Evolutionary conservation across 148 eudicot species (phyloP).

Genomic region (Fagopyrum tataricum): DNA sequence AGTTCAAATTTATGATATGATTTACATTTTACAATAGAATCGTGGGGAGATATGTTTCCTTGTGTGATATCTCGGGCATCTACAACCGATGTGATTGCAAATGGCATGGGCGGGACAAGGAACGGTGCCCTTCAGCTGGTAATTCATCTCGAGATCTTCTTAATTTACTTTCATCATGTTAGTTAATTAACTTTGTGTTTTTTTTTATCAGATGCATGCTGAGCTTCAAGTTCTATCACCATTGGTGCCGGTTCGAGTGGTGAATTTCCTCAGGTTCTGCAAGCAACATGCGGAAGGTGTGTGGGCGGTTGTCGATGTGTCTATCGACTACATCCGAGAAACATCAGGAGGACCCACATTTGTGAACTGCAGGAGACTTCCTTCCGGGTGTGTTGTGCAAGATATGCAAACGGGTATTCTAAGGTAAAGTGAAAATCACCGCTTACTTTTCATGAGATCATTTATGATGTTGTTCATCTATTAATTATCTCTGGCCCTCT

Average conservation of each 20-base stretch:
- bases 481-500: conserved; percentile 17
- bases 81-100: conserved; percentile 37
- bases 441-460: conserved; percentile 21
- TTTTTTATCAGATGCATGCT: conserved; percentile 25
- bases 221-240: conserved; percentile 48
- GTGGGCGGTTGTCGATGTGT: conserved; percentile 83
- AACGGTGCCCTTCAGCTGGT: conserved; percentile 76
- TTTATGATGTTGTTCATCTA: neutral
- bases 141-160: conserved; percentile 12
- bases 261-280: conserved; percentile 62
- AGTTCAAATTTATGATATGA: neutral
- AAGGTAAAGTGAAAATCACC: conserved; percentile 92
- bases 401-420: conserved; percentile 65
- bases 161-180: neutral
- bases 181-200: neutral
- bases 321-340: conserved; percentile 66
- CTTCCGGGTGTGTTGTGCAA: conserved; percentile 78
- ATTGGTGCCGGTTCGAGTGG: conserved; percentile 54
- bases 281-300: conserved; percentile 56
- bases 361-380: conserved; percentile 54
- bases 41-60: conserved; percentile 72
- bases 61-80: conserved; percentile 43
- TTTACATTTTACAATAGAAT: conserved; percentile 29
- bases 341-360: conserved; percentile 43
- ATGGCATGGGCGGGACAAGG: conserved; percentile 43